A percentile compares a stretch with the other conserved stretches of the same genome.
Conservation (phyloP, 176 grass and related monocot genomes). For the Hsuehochloa calcarea region DNA sequence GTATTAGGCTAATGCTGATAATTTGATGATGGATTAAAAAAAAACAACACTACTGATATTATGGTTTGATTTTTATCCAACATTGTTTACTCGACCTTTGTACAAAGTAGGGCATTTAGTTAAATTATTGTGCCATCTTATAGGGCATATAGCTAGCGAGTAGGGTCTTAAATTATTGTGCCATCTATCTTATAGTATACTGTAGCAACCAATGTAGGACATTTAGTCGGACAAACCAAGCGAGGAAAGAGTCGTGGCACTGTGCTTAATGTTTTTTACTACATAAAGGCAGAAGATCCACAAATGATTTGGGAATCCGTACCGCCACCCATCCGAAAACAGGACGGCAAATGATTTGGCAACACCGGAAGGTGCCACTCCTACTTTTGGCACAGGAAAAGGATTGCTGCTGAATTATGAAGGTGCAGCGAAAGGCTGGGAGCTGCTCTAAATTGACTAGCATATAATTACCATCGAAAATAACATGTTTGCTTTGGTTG, state of each 20-base stretch:
- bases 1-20: conserved; percentile 1
- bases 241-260: neutral
- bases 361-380: neutral
- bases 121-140: neutral
- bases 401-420: neutral
- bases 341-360: neutral
- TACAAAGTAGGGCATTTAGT: neutral
- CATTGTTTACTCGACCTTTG: neutral
- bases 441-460: neutral
- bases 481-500: neutral
- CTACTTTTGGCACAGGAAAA: neutral
- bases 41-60: neutral
- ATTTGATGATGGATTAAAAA: neutral
- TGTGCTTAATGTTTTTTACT: neutral
- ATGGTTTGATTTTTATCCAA: neutral
- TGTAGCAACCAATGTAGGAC: neutral
- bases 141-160: too few relatives aligned
- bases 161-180: too few relatives aligned
- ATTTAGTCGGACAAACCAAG: neutral
- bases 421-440: neutral
- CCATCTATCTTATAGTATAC: too few relatives aligned
- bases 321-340: neutral
- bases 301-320: neutral
- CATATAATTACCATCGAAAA: neutral
- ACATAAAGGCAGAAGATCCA: neutral